Percentiles rank a stretch among this genome's conserved stretches.
phyloP scores from a whole-genome alignment of 2,329 filamentous ascomycete species.

The Lasiodiplodia theobromae region DNA sequence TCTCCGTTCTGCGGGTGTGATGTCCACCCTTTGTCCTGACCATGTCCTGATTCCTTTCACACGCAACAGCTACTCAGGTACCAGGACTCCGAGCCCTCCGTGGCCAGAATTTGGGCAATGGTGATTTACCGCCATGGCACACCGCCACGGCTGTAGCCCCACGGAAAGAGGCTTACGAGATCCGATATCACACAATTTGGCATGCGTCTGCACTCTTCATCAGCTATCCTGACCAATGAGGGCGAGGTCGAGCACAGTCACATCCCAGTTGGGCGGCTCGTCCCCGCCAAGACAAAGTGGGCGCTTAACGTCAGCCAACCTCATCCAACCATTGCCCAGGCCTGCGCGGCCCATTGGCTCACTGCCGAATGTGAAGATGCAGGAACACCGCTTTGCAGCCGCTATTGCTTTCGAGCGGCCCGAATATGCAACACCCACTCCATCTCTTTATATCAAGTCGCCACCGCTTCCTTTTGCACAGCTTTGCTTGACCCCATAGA shows the following conservation, averaged over 20 bases:
- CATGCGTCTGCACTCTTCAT: neutral
- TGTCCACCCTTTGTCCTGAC: neutral
- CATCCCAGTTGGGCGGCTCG: slow-evolving; percentile 22
- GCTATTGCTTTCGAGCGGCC: slow-evolving; percentile 41
- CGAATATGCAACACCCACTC: slow-evolving; percentile 8
- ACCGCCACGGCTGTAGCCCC: slow-evolving; percentile 13
- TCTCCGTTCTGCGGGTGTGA: neutral
- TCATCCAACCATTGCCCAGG: slow-evolving; percentile 10
- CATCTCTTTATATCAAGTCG: slow-evolving; percentile 18
- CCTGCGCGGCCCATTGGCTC: slow-evolving; percentile 13
- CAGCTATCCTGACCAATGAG: neutral
- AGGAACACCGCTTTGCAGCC: slow-evolving; percentile 32
- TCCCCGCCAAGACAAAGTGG: slow-evolving; percentile 14
- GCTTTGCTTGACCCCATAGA: neutral
- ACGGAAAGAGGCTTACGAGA: slow-evolving; percentile 15
- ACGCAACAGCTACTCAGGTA: neutral
- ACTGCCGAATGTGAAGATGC: slow-evolving; percentile 6
- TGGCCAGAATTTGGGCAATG: neutral
- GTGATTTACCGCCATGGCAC: slow-evolving; percentile 1
- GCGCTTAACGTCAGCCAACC: slow-evolving; percentile 22
- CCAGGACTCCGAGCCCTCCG: neutral
- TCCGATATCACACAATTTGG: slow-evolving; percentile 20
- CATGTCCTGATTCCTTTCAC: neutral
- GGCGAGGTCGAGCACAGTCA: neutral
- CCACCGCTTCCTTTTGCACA: slow-evolving; percentile 5